Evolutionary conservation across 495 filamentous ascomycete species (phyloP), one percentile per base, ranked within the genome.

Genomic region (Penicillium bialowiezense): DNA sequence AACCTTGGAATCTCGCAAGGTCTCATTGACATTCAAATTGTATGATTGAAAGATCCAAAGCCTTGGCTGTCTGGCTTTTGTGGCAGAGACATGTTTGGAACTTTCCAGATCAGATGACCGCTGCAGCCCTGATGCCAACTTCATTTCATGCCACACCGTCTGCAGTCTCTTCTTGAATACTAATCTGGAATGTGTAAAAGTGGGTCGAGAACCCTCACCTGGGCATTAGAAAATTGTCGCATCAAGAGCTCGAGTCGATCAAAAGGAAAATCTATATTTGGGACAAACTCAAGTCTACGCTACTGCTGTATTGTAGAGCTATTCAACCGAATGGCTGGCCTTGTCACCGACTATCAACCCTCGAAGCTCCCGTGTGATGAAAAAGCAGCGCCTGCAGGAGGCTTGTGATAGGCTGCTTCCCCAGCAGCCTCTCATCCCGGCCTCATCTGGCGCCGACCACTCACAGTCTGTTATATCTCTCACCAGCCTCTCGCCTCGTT

Each of bases 371-470:
- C 21, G 55, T 62, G 55, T 63, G 68, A 67, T 46, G 58, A 60
- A 45, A 56, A 45, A 42, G 43, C n/a, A 52, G 68, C 68, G 68
- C 67, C 67, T 72, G 63, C 63, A 72, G 61, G 58, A 51, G 42
- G 41, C 10, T 7, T 52, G 19, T 55, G 18, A 70, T 69, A 65
- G 68, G 68, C 43, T 41, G 7, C 7, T 23, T 24, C 5, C 34
- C 19, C 26, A 41, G 42, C 32, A 52, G 56, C 41, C 17, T 46
- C 46, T 17, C 39, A 38, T 28, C 26, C 39, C 55, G 39, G 51
- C 52, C 50, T 59, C 45, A 52, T 15, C 50, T 52, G 37, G 26
- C 57, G 36, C 48, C 19, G 20, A 17, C 32, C 24, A 31, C 8
- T 31, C 40, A 42, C 40, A 3, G 38, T 26, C 38, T 18, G 13